Percentiles rank a stretch among this genome's conserved stretches.
Evolutionary conservation across 2,329 filamentous ascomycete species (phyloP).

Genomic region (Trichothecium sympodiale): DNA sequence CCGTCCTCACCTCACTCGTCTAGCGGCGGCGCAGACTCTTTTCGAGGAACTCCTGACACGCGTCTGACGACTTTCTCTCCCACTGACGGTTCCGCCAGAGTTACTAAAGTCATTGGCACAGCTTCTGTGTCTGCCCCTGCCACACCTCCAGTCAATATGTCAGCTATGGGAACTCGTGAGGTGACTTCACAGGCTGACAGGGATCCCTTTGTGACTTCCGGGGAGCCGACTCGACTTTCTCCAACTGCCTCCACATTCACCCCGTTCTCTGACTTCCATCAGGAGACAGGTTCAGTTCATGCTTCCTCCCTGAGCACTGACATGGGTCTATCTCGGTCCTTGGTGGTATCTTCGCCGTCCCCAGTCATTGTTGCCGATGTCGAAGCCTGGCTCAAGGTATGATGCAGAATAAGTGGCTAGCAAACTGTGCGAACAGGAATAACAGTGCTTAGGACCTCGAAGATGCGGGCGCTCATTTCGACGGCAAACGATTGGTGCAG

Average conservation of each 20-base stretch:
- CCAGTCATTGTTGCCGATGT: constrained; percentile 25
- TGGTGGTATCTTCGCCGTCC: constrained; percentile 26
- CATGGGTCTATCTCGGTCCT: constrained; percentile 30
- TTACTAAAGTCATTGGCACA: constrained; percentile 18
- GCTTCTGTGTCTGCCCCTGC: constrained; percentile 9
- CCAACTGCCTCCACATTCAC: constrained; percentile 53
- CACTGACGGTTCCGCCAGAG: constrained; percentile 37
- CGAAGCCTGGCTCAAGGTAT: constrained; percentile 33
- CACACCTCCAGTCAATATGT: constrained; percentile 12
- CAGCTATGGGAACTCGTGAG: constrained; percentile 10
- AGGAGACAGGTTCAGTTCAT: neutral
- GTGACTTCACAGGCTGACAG: constrained; percentile 21
- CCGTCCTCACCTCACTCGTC: constrained; percentile 41
- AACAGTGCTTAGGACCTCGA: constrained; percentile 24
- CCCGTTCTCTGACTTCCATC: constrained; percentile 22
- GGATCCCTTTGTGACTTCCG: constrained; percentile 44
- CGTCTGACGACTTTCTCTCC: constrained; percentile 54
- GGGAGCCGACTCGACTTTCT: constrained; percentile 37
- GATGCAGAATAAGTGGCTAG: constrained; percentile 7
- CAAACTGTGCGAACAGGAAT: too few relatives aligned
- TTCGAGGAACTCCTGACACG: constrained; percentile 54
- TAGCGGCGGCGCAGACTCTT: constrained; percentile 40
- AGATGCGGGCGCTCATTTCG: constrained; percentile 18
- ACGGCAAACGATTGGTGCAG: constrained; percentile 26
- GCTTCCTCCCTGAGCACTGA: constrained; percentile 31